phyloP scores from a whole-genome alignment of 2,329 filamentous ascomycete species.

The Aureobasidium sp. region DNA sequence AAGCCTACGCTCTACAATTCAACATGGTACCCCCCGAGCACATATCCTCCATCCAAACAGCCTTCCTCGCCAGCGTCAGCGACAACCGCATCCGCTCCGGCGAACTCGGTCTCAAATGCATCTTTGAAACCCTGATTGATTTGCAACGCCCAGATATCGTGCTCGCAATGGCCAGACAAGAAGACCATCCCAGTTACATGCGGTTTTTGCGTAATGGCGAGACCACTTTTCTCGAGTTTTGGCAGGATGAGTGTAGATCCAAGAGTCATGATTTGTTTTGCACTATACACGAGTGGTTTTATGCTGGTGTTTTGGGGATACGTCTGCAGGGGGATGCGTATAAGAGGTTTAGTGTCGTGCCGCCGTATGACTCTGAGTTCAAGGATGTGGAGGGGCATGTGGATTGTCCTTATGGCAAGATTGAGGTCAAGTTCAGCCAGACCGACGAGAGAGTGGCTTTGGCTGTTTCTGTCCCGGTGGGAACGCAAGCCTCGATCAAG shows the following conservation, averaged over 20 bases:
- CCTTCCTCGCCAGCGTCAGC: constrained; percentile 26
- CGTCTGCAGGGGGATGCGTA: constrained; percentile 35
- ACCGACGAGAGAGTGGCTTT: constrained; percentile 16
- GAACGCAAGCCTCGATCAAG: constrained; percentile 19
- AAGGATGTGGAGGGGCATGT: constrained; percentile 32
- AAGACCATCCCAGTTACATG: constrained; percentile 45
- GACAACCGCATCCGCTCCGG: constrained; percentile 33
- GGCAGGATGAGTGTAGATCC: constrained; percentile 38
- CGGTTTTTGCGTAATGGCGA: constrained; percentile 41
- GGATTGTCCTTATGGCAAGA: constrained; percentile 35
- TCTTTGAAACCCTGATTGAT: constrained; percentile 37
- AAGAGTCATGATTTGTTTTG: constrained; percentile 45
- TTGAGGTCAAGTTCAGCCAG: constrained; percentile 25
- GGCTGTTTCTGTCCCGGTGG: constrained; percentile 24
- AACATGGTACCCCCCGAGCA: constrained; percentile 25
- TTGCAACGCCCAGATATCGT: constrained; percentile 37
- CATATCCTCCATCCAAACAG: constrained; percentile 24
- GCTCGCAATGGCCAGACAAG: constrained; percentile 39
- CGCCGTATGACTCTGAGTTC: constrained; percentile 37
- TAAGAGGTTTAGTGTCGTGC: constrained; percentile 34
- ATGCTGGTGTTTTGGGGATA: constrained; percentile 35
- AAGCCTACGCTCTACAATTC: constrained; percentile 34
- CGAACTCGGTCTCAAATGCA: constrained; percentile 38
- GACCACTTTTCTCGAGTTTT: constrained; percentile 39
- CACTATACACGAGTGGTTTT: constrained; percentile 45